Conservation (phyloP, 345 rosid genomes). For the Mangifera indica region DNA sequence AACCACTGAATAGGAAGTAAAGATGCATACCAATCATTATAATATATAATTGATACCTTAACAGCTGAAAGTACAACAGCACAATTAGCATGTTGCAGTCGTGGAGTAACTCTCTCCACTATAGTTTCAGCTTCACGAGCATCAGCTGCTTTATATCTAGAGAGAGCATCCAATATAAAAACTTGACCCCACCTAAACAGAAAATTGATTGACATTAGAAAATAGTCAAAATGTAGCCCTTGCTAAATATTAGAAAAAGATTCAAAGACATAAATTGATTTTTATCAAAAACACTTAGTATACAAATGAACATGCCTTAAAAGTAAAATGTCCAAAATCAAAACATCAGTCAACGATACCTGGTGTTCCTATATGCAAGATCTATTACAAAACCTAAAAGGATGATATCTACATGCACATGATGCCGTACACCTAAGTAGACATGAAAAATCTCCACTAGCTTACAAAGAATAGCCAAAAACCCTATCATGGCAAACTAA, state of each 20-base stretch:
- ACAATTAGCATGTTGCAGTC: conserved; percentile 98
- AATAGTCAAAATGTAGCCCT: not conserved
- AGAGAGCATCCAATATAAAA: conserved; percentile 95
- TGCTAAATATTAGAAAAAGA: conserved; percentile 11
- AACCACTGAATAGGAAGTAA: conserved; percentile 6
- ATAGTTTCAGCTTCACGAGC: conserved; percentile 99
- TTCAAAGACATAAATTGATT: not conserved
- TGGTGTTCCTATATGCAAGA: not conserved
- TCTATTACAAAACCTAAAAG: not conserved
- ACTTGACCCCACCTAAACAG: conserved; percentile 98
- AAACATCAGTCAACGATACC: not conserved
- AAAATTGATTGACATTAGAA: conserved; percentile 4
- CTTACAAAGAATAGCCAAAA: not conserved
- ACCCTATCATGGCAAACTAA: not conserved
- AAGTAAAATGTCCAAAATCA: not conserved
- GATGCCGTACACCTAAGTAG: not conserved
- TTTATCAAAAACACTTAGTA: too few relatives aligned
- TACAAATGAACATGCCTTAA: not conserved
- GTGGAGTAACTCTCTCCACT: conserved; percentile 97
- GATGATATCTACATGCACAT: not conserved
- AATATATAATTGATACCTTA: conserved; percentile 50
- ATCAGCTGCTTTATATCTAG: conserved; percentile 93
- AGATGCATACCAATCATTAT: conserved; percentile 14
- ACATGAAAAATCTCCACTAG: not conserved
- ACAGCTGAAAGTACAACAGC: conserved; percentile 99